Conservation (phyloP, 2,329 filamentous ascomycete genomes). For the Ustulina deusta region DNA sequence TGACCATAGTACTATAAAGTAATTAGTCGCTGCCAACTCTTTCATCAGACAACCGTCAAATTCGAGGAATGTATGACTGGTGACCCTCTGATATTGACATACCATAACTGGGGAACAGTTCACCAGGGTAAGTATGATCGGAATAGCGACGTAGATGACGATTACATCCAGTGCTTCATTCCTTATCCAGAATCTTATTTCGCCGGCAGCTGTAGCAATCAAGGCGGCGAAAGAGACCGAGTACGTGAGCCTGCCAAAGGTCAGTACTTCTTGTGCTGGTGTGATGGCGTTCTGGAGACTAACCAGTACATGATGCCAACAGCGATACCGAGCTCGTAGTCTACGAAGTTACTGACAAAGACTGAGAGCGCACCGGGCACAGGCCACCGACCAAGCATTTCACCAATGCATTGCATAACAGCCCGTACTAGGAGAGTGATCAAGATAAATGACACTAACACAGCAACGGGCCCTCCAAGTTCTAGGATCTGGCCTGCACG, state of each 20-base stretch:
- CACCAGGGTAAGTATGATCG: background rate
- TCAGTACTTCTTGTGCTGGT: background rate
- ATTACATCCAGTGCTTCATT: background rate
- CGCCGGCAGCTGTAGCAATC: background rate
- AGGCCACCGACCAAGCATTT: slow-evolving; percentile 3
- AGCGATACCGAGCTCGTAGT: background rate
- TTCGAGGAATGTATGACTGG: background rate
- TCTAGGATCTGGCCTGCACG: background rate
- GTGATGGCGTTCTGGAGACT: background rate
- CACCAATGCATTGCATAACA: background rate
- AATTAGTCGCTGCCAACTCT: background rate
- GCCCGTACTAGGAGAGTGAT: background rate
- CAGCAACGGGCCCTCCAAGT: background rate
- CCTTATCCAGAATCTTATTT: slow-evolving; percentile 4
- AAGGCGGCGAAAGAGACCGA: background rate
- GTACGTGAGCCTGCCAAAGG: background rate
- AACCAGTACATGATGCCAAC: background rate
- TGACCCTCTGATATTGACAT: background rate
- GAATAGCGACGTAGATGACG: background rate
- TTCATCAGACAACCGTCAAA: background rate
- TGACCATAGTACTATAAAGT: background rate
- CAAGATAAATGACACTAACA: background rate
- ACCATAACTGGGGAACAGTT: background rate
- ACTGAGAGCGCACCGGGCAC: background rate
- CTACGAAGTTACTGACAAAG: background rate